Evolutionary conservation across 2,329 filamentous ascomycete genomes (phyloP), one percentile per base, ranked within the genome.

Genomic region (Colletotrichum chrysophilum): DNA sequence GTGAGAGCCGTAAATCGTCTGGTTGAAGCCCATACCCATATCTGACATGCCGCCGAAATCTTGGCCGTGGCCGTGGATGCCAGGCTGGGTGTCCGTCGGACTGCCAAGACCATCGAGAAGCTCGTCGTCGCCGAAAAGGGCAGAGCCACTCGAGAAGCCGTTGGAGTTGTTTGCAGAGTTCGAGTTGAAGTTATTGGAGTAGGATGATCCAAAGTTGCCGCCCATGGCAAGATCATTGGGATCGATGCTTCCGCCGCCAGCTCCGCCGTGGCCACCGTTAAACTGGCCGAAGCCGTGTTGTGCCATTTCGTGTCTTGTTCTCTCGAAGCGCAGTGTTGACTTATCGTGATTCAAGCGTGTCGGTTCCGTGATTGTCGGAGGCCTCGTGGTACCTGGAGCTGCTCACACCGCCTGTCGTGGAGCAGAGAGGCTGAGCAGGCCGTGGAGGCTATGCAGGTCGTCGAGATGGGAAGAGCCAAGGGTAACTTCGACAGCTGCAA

Each of bases 81-180:
- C 87, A 13, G 87, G 80, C 79, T 91, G 89, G 43, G 82, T 82
- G 60, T 91, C 90, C 34, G 89, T 87, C 34, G 91, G 88, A 79
- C 89, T 89, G 58, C 86, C 89, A 10, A 96, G 88, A 43, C 91
- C 91, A 78, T 98, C 96, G 62, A 96, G 89, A 62, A 98, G 89
- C 82, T 98, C 96, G 78, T 98, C 96, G 78, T 98, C 96, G 77
- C 92, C 93, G 78, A 98, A 96, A 55, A 94, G 90, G 13, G 95
- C 94, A 76, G 93, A 94, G 75, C 94, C 94, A 79, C 93, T 93
- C 61, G 94, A 93, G 86, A 96, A 98, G 83, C 91, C 93, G 74
- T 92, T 93, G 36, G 91, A 89, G 78, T 93, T 88, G 81, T 91
- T 93, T 80, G 84, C 88, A 28, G 86, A 86, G 77, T 86, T 86